These are phyloP conservation scores for Triticum timopheevii DNA, from an alignment of 176 grass and related monocot species.

Conservation along the genomic window DNA sequence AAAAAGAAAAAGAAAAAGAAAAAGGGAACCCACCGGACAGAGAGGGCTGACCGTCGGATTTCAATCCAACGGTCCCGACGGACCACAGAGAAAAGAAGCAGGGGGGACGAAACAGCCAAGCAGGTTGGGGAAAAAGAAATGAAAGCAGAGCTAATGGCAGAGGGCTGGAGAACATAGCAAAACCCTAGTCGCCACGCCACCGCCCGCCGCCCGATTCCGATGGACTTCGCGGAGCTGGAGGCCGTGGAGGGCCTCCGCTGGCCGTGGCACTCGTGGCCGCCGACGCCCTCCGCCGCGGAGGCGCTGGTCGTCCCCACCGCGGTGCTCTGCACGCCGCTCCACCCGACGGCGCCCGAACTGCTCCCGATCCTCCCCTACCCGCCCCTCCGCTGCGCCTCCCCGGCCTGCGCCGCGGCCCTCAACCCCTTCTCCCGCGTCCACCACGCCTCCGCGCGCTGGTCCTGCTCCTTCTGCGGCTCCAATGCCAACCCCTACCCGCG, in stretches of 20 bases:
- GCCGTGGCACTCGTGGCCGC: slow-evolving; percentile 94
- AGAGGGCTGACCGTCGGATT: neutral
- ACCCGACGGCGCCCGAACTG: slow-evolving; percentile 47
- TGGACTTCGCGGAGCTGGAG: slow-evolving; percentile 99
- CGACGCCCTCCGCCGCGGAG: slow-evolving; percentile 61
- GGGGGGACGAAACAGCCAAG: neutral
- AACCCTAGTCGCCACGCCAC: slow-evolving; percentile 48
- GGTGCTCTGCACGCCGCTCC: slow-evolving; percentile 85
- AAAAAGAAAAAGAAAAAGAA: neutral
- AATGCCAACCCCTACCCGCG: slow-evolving; percentile 63
- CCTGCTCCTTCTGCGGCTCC: slow-evolving; percentile 77
- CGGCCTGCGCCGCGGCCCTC: slow-evolving; percentile 61
- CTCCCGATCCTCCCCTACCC: slow-evolving; percentile 82
- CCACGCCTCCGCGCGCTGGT: slow-evolving; percentile 69
- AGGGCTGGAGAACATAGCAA: slow-evolving; percentile 16
- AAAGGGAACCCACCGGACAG: too few relatives aligned
- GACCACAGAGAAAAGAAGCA: neutral
- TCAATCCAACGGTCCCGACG: neutral
- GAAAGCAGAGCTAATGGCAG: too few relatives aligned
- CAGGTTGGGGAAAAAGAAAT: too few relatives aligned
- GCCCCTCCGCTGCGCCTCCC: slow-evolving; percentile 57
- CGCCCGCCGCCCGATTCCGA: slow-evolving; percentile 24
- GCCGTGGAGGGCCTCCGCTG: slow-evolving; percentile 91
- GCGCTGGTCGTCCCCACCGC: slow-evolving; percentile 83
- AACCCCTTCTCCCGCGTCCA: slow-evolving; percentile 83